Percentiles rank a stretch among this genome's conserved stretches.
phyloP scores from a whole-genome alignment of 2,329 filamentous ascomycete species.

The Microdochium paspali region DNA sequence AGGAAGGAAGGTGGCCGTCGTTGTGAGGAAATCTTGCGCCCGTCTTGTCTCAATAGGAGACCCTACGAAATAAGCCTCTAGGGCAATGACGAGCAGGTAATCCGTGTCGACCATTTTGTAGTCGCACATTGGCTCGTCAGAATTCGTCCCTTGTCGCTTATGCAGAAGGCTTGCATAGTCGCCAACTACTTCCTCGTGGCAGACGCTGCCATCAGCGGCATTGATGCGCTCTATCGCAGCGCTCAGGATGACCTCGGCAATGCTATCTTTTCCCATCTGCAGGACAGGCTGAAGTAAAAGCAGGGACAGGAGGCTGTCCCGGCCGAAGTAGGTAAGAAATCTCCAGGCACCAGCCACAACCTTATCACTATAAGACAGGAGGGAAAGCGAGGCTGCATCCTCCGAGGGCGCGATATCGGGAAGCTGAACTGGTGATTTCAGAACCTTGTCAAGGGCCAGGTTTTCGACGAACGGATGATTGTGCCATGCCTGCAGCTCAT shows the following conservation, averaged over 20 bases:
- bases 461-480: constrained; percentile 54
- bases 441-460: constrained; percentile 35
- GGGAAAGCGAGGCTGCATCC: constrained; percentile 44
- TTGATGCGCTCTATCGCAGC: constrained; percentile 54
- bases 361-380: constrained; percentile 55
- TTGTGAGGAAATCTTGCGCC: constrained; percentile 24
- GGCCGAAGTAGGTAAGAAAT: constrained; percentile 58
- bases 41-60: constrained; percentile 28
- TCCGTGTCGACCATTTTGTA: constrained; percentile 58
- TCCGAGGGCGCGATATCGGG: constrained; percentile 34
- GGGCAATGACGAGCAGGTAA: constrained; percentile 47
- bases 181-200: constrained; percentile 56
- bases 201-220: constrained; percentile 47
- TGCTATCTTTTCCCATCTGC: constrained; percentile 41
- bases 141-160: constrained; percentile 38
- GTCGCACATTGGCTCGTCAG: constrained; percentile 42
- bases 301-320: constrained; percentile 53
- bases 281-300: constrained; percentile 49
- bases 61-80: constrained; percentile 48
- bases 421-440: constrained; percentile 34
- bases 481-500: constrained; percentile 48
- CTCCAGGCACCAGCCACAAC: constrained; percentile 56
- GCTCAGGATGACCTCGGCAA: constrained; percentile 51
- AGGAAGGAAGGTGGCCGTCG: constrained; percentile 35
- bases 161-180: constrained; percentile 57